Percentiles rank a stretch among this genome's conserved stretches.
phyloP scores from a whole-genome alignment of 768 basidiomycete species.

The Russula olivacea region DNA sequence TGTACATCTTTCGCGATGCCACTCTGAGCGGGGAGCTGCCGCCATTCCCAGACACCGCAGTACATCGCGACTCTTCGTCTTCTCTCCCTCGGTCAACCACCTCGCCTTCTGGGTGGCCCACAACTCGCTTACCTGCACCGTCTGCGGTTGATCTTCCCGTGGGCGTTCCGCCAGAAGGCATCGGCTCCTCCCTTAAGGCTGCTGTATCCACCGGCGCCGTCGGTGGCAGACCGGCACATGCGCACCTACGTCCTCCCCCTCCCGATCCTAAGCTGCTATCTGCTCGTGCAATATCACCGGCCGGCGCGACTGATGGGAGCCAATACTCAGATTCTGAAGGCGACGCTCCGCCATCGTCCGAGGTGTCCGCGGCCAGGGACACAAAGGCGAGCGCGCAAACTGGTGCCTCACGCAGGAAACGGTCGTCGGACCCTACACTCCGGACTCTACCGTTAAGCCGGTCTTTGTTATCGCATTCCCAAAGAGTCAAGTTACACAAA shows the following conservation, averaged over 20 bases:
- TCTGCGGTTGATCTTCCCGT: background rate
- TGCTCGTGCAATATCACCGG: background rate
- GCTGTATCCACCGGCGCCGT: constrained; percentile 13
- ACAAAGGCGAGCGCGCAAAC: background rate
- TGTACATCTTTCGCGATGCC: constrained; percentile 29
- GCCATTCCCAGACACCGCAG: constrained; percentile 20
- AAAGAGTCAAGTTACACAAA: background rate
- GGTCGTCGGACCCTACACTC: background rate
- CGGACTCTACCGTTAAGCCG: background rate
- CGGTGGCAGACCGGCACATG: background rate
- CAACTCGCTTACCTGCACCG: background rate
- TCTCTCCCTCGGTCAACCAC: background rate
- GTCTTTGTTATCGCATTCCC: background rate
- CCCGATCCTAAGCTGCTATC: background rate
- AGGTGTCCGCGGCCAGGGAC: background rate
- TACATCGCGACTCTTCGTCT: constrained; percentile 12
- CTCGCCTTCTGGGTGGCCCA: background rate
- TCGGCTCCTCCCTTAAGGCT: background rate
- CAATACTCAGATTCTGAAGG: constrained; percentile 11
- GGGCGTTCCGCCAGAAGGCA: background rate
- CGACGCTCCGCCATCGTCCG: background rate
- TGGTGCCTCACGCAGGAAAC: background rate
- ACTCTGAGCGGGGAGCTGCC: constrained; percentile 17
- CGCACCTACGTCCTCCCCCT: too few relatives aligned
- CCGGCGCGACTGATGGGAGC: constrained; percentile 12